Conservation (phyloP, 1,284 basidiomycete species). For the Pseudozyma hubeiensis region DNA sequence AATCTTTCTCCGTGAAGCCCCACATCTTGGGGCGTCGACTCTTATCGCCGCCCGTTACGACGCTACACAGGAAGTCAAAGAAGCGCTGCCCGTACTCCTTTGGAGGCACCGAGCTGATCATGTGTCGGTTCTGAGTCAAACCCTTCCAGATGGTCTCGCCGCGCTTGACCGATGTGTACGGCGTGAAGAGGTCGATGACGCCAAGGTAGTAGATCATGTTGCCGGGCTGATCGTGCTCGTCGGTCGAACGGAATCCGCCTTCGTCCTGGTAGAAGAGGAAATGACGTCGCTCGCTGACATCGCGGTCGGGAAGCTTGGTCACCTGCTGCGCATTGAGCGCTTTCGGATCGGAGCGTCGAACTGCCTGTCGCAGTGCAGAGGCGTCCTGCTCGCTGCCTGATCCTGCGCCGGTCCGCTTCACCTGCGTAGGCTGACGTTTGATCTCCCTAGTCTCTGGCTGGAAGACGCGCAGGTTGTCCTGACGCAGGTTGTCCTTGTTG, state of each 20-base stretch:
- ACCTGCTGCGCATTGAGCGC: conserved; percentile 75
- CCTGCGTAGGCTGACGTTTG: conserved; percentile 40
- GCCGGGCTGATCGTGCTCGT: conserved; percentile 80
- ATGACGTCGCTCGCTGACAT: conserved; percentile 79
- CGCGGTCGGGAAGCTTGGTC: conserved; percentile 77
- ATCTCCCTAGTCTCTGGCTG: conserved; percentile 74
- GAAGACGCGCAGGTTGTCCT: conserved; percentile 90
- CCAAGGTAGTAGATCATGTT: conserved; percentile 86
- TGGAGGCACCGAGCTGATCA: conserved; percentile 64
- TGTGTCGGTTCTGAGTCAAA: conserved; percentile 71
- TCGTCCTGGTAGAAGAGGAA: conserved; percentile 98
- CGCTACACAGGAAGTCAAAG: conserved; percentile 56
- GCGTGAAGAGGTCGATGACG: conserved; percentile 74
- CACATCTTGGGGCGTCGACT: conserved; percentile 51
- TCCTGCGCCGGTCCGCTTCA: conserved; percentile 36
- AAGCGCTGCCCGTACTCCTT: conserved; percentile 64
- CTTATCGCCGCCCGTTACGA: conserved; percentile 54
- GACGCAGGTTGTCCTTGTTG: conserved; percentile 88
- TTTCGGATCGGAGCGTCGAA: conserved; percentile 85
- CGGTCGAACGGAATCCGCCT: conserved; percentile 88
- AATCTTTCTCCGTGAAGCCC: conserved; percentile 33
- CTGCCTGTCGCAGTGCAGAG: conserved; percentile 73
- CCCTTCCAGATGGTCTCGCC: conserved; percentile 94
- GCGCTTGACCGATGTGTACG: conserved; percentile 82
- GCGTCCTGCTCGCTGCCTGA: conserved; percentile 73